These are phyloP conservation scores for Solanum rostratum DNA, from an alignment of 257 asterid genomes.

Conservation along the genomic window DNA sequence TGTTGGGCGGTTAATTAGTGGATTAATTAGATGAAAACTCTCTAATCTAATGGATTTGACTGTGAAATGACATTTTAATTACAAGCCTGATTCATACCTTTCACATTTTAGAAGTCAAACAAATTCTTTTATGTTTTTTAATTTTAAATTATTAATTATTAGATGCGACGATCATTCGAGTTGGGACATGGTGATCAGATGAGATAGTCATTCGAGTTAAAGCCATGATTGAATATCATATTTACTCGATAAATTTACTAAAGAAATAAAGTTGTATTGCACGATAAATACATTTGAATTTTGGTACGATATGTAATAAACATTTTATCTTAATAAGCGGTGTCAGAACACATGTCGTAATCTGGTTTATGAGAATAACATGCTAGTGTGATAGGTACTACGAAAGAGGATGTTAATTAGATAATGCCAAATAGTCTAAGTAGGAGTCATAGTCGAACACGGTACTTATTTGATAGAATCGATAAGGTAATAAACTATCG, in stretches of 20 bases:
- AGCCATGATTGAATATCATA: not conserved
- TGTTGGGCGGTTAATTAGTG: not conserved
- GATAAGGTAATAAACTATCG: not conserved
- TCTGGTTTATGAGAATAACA: not conserved
- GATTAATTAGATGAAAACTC: not conserved
- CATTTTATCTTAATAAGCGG: not conserved
- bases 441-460: not conserved
- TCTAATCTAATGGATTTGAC: not conserved
- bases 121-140: not conserved
- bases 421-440: too few relatives aligned
- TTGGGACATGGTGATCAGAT: too few relatives aligned
- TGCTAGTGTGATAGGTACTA: not conserved
- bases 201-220: not conserved
- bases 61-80: not conserved
- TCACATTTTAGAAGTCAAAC: not conserved
- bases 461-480: not conserved
- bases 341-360: not conserved
- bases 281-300: too few relatives aligned
- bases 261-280: not conserved
- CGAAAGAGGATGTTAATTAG: not conserved
- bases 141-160: not conserved
- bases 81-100: not conserved
- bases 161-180: rapidly evolving
- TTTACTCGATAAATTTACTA: not conserved
- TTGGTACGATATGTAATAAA: too few relatives aligned